Conservation (phyloP, 140 eudicot species). For the Anethum foeniculum region DNA sequence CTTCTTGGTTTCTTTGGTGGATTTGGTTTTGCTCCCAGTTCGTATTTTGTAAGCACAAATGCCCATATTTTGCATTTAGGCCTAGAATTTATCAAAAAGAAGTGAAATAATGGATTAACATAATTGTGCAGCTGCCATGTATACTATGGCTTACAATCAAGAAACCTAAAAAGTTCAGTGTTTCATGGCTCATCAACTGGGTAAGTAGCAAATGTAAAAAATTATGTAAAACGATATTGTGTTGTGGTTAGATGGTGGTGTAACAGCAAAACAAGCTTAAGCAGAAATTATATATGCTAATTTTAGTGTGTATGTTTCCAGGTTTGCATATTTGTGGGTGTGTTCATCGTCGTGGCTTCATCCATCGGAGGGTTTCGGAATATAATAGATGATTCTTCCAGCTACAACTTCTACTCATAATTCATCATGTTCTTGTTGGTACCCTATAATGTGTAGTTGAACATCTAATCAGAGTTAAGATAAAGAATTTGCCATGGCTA, state of each 20-base stretch:
- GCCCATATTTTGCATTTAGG: background rate
- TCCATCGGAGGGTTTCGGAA: constrained; percentile 82
- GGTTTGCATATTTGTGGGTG: constrained; percentile 69
- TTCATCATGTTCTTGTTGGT: background rate
- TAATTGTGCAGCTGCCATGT: constrained; percentile 65
- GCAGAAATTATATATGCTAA: background rate
- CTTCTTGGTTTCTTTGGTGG: constrained; percentile 98
- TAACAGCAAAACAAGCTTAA: background rate
- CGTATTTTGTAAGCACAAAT: constrained; percentile 63
- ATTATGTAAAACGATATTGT: background rate
- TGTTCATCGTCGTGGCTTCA: constrained; percentile 73
- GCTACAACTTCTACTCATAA: constrained; percentile 63
- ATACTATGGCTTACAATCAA: constrained; percentile 71
- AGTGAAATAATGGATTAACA: background rate
- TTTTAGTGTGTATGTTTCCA: constrained; percentile 22
- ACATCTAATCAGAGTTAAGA: background rate
- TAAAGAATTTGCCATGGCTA: background rate
- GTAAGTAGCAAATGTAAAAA: constrained; percentile 27
- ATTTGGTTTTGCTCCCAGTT: constrained; percentile 91
- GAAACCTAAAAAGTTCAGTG: constrained; percentile 68
- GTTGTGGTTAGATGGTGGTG: background rate
- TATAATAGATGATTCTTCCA: constrained; percentile 60
- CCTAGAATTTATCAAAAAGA: background rate
- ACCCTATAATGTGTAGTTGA: background rate
- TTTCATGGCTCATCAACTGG: constrained; percentile 77